Conservation (phyloP, 2,329 filamentous ascomycete genomes). For the Gaeumannomyces tritici region DNA sequence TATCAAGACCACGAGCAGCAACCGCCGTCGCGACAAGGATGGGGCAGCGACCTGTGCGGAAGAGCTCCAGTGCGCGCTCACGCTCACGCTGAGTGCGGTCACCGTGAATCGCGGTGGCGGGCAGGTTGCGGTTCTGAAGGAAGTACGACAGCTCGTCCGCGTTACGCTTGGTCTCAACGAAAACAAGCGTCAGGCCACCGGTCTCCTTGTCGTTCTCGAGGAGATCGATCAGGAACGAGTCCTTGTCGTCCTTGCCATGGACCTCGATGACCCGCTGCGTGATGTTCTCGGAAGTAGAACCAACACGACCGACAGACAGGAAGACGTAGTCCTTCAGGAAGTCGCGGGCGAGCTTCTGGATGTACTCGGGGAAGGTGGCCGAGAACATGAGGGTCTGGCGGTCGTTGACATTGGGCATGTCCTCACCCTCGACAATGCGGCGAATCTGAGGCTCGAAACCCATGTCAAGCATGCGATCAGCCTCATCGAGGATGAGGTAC, state of each 20-base stretch:
- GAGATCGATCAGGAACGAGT: conserved; percentile 93
- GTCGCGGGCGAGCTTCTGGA: conserved; percentile 96
- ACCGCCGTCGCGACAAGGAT: conserved; percentile 96
- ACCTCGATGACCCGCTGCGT: conserved; percentile 97
- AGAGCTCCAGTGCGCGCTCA: conserved; percentile 95
- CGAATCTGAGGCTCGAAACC: conserved; percentile 99
- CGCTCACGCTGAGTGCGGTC: conserved; percentile 98
- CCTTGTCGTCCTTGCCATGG: conserved; percentile 84
- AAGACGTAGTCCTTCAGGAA: conserved; percentile 99
- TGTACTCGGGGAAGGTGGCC: conserved; percentile 96
- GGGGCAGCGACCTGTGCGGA: conserved; percentile 90
- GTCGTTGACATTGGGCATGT: conserved; percentile 76
- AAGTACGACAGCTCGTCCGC: conserved; percentile 96
- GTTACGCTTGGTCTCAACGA: conserved; percentile 99
- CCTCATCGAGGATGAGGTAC: conserved; percentile 97
- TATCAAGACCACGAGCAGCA: conserved; percentile 83
- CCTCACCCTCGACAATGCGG: conserved; percentile 94
- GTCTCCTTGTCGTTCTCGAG: conserved; percentile 76
- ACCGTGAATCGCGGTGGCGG: conserved; percentile 95
- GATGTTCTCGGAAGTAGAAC: conserved; percentile 99
- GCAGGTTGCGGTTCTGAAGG: conserved; percentile 97
- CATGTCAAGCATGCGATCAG: conserved; percentile 99
- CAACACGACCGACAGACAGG: conserved; percentile 95
- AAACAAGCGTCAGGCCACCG: conserved; percentile 81
- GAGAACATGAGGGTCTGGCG: conserved; percentile 99